Base-by-base conservation (phyloP, 495 filamentous ascomycete genomes). In the Neurospora intermedia region DNA sequence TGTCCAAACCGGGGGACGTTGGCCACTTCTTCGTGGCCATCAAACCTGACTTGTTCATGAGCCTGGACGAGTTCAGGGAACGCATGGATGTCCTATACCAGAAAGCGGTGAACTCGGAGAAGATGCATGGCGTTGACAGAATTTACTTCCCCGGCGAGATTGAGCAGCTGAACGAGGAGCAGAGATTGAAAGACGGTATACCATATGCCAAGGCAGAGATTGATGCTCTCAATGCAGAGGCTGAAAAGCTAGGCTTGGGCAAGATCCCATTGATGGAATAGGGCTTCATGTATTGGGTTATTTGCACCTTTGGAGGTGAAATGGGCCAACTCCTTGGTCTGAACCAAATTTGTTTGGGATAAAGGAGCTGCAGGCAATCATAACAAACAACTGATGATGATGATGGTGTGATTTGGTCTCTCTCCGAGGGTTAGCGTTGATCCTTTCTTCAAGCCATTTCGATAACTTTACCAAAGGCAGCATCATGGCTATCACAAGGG, bases 111-210 rank as follows among this genome's bases (percentile, higher is more conserved):
- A 87, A 85, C 8, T 86, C 85, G 0, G 88, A 93, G 31, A 92
- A 85, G 81, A 89, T 89, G 84, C 85, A 83, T 2, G 91, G 89
- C 0, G 90, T 93, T n/a, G 90, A 93, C 5, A 82, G 88, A 69
- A 92, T 94, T 9, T 94, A 92, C 76, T 94, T 92, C 77, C 91
- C 92, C 0, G 92, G 92, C 2, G 92, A 94, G 81, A 89, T 93
- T 73, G 92, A 94, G 82, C 88, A 89, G 76, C 73, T 90, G 69
- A 88, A 76, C 0, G 82, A 89, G 72, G 85, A 89, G 75, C 79
- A 87, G 74, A 84, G 92, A 41, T 69, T 84, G 43, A 77, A 73
- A 43, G 82, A 84, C 13, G 92, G 92, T 0, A 93, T 94, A 71
- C 92, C 91, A 3, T 88, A 87, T 72, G 88, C 88, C 1, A 80